Evolutionary conservation across 73 alveolate genomes (phyloP), one percentile per base, ranked within the genome.

Genomic region (Paramecium octaurelia): DNA sequence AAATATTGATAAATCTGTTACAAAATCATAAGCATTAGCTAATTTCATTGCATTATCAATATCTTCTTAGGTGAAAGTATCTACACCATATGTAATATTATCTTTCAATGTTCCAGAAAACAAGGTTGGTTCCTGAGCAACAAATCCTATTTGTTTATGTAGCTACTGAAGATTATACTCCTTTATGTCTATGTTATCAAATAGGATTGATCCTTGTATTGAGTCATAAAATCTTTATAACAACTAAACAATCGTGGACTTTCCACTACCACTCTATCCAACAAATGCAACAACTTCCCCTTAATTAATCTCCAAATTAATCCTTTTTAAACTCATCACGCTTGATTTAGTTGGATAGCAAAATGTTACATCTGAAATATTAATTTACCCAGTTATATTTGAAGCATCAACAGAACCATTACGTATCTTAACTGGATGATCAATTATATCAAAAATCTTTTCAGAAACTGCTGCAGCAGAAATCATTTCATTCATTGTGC

Each of bases 201-300:
- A 80, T 71, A 86, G 80, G 36, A 98, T 98, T 64, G 93, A 92
- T 8, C 99, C 99, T 43, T 71, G 69, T 91, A 94, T 92, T 18
- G 93, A 94, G 76, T 98, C 99, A 95, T 98, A 98, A 92, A 98
- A 97, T 94, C 99, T 96, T 85, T 91, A 92, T 54, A 98, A 92
- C 27, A 98, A 92, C 91, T 93, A 92, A 23, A 94, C 96, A 23
- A 95, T 93, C 21, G 99, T 96, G 29, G 98, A 93, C 92, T 98
- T 98, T 10, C 99, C 99, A 54, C 97, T 95, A 3, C 99, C 99
- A 80, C 98, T 93, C 86, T 97, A 96, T 21, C 99, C 99, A n/a
- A 89, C 92, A 2, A 89, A 89, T 34, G 94, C 94, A 2, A 64
- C 76, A 23, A 64, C 84, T 34, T 89, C 58, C 54, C 94, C 94